phyloP scores from a whole-genome alignment of 140 eudicot genomes.

The Anethum foeniculum region DNA sequence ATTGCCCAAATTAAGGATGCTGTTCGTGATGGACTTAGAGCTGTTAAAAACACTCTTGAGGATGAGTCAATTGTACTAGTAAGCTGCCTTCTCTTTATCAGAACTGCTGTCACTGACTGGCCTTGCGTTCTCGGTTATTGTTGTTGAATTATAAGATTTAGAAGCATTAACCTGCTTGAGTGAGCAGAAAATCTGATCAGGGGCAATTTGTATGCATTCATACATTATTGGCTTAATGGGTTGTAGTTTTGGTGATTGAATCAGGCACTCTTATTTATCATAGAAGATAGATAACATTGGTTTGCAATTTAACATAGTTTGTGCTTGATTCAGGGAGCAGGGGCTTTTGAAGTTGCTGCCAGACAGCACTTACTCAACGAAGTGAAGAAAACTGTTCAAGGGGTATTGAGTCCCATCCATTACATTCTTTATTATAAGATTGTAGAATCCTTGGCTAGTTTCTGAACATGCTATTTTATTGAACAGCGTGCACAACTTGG shows the following conservation, averaged over 20 bases:
- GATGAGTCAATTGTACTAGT: conserved; percentile 82
- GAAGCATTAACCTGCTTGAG: neutral
- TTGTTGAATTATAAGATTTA: neutral
- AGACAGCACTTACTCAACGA: conserved; percentile 72
- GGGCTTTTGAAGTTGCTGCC: conserved; percentile 95
- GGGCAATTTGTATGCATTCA: neutral
- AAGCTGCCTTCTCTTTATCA: conserved; percentile 21
- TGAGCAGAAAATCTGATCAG: neutral
- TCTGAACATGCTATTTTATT: conserved; percentile 13
- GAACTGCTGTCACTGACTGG: neutral
- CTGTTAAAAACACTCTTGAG: conserved; percentile 81
- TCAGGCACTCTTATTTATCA: neutral
- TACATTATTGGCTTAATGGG: neutral
- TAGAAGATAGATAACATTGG: neutral
- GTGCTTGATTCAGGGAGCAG: conserved; percentile 64
- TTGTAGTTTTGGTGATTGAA: neutral
- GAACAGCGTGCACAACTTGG: conserved; percentile 89
- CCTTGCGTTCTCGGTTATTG: neutral
- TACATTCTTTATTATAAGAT: neutral
- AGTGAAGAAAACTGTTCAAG: conserved; percentile 82
- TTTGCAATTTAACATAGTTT: conserved; percentile 4
- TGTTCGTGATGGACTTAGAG: conserved; percentile 83
- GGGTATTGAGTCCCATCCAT: conserved; percentile 34
- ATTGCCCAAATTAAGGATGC: conserved; percentile 98
- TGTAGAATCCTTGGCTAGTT: neutral